Evolutionary conservation across 1,139 yeast genomes (phyloP).

Genomic region (Kodamaea arcana): DNA sequence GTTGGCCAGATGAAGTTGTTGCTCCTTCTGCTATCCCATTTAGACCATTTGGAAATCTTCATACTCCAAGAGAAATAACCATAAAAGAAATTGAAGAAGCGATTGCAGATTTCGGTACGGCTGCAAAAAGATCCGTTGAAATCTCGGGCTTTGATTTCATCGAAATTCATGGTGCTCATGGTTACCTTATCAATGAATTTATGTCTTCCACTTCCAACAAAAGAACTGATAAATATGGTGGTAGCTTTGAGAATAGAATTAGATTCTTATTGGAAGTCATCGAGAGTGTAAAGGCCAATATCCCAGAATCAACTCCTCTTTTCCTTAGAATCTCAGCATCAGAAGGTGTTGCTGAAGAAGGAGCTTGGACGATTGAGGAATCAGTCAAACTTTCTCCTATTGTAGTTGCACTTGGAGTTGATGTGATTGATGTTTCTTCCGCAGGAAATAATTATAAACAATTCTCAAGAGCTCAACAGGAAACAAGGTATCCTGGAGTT

Average conservation of each 20-base stretch:
- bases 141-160: constrained; percentile 65
- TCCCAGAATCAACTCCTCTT: constrained; percentile 34
- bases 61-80: constrained; percentile 30
- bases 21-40: constrained; percentile 45
- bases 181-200: constrained; percentile 65
- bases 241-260: constrained; percentile 61
- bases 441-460: constrained; percentile 43
- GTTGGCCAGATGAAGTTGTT: constrained; percentile 40
- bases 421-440: constrained; percentile 51
- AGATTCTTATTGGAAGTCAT: constrained; percentile 54
- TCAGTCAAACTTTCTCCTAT: constrained; percentile 38
- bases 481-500: constrained; percentile 1
- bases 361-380: constrained; percentile 48
- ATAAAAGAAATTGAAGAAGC: constrained; percentile 30
- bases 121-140: constrained; percentile 37
- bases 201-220: constrained; percentile 42
- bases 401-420: constrained; percentile 43
- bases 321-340: constrained; percentile 43
- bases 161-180: constrained; percentile 67
- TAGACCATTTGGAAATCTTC: constrained; percentile 26
- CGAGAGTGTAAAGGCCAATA: constrained; percentile 28
- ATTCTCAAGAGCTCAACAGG: constrained; percentile 1
- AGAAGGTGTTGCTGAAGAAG: constrained; percentile 33
- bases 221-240: constrained; percentile 68
- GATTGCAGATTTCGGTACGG: constrained; percentile 31